phyloP scores from a whole-genome alignment of 2,329 filamentous ascomycete genomes.

The Stachybotrys echinatus region DNA sequence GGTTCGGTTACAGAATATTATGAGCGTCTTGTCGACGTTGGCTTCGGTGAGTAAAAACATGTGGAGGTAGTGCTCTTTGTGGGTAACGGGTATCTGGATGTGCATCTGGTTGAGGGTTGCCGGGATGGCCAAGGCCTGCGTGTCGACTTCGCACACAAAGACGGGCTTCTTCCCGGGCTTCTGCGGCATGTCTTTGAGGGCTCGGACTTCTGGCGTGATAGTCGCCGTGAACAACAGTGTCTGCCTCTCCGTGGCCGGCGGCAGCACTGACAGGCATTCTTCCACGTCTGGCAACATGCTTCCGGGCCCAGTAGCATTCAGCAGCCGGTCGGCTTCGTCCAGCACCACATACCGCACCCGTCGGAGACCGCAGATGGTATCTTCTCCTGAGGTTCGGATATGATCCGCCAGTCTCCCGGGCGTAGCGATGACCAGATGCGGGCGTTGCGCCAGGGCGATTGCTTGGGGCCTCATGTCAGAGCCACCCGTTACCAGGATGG shows the following conservation, averaged over 20 bases:
- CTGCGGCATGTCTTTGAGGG: constrained; percentile 72
- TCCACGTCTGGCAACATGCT: constrained; percentile 95
- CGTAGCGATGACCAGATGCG: constrained; percentile 91
- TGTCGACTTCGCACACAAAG: constrained; percentile 86
- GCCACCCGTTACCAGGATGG: constrained; percentile 84
- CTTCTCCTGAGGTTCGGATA: constrained; percentile 83
- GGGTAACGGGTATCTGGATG: constrained; percentile 81
- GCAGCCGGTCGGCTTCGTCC: constrained; percentile 89
- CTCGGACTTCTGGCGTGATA: constrained; percentile 85
- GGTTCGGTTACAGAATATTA: constrained; percentile 93
- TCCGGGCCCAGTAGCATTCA: constrained; percentile 66
- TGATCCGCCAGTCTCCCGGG: constrained; percentile 92
- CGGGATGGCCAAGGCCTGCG: constrained; percentile 69
- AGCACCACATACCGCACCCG: constrained; percentile 83
- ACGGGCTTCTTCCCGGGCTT: constrained; percentile 67
- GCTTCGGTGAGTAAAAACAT: constrained; percentile 73
- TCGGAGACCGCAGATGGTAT: constrained; percentile 77
- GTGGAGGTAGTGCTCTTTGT: constrained; percentile 93
- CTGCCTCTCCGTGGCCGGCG: constrained; percentile 73
- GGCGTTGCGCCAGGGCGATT: constrained; percentile 71
- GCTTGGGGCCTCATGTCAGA: constrained; percentile 90
- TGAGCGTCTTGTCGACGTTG: constrained; percentile 72
- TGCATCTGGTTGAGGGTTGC: constrained; percentile 78
- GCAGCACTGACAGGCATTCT: constrained; percentile 77
- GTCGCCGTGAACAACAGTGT: constrained; percentile 96